phyloP scores from a whole-genome alignment of 2,329 filamentous ascomycete genomes.

The Myotisia sp. region DNA sequence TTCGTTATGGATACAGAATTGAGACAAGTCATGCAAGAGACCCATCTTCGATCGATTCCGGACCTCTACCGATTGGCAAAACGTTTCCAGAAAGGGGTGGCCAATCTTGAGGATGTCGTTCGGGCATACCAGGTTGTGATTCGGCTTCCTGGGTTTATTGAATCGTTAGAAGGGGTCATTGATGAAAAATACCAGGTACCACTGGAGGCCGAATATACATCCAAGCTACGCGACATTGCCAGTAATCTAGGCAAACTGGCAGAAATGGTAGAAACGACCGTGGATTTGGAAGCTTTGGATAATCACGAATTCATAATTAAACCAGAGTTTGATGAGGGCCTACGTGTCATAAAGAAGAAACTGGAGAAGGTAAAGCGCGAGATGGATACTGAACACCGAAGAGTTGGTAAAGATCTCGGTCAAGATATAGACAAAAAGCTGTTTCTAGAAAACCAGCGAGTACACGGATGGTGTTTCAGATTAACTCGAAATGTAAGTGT shows the following conservation, averaged over 20 bases:
- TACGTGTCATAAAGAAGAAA: constrained; percentile 79
- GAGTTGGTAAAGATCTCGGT: constrained; percentile 63
- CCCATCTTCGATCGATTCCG: constrained; percentile 81
- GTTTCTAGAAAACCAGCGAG: constrained; percentile 89
- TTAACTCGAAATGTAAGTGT: constrained; percentile 52
- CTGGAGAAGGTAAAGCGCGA: constrained; percentile 70
- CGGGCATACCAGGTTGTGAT: constrained; percentile 90
- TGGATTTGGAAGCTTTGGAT: constrained; percentile 87
- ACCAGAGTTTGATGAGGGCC: constrained; percentile 82
- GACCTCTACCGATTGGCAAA: constrained; percentile 89
- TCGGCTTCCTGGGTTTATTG: constrained; percentile 76
- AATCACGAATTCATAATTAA: constrained; percentile 99
- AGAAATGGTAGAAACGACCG: constrained; percentile 97
- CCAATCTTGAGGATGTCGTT: constrained; percentile 89
- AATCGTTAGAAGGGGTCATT: constrained; percentile 82
- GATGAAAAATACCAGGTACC: constrained; percentile 84
- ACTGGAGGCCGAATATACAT: constrained; percentile 74
- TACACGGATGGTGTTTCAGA: constrained; percentile 93
- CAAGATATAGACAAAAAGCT: constrained; percentile 98
- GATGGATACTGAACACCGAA: constrained; percentile 68
- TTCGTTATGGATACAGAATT: constrained; percentile 89
- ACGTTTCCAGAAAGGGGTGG: constrained; percentile 81
- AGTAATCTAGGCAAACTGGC: constrained; percentile 72
- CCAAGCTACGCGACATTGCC: constrained; percentile 61
- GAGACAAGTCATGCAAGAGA: constrained; percentile 90